Percentiles rank a stretch among this genome's conserved stretches.
phyloP scores from a whole-genome alignment of 208 protist species.

The Porcisia deanei region DNA sequence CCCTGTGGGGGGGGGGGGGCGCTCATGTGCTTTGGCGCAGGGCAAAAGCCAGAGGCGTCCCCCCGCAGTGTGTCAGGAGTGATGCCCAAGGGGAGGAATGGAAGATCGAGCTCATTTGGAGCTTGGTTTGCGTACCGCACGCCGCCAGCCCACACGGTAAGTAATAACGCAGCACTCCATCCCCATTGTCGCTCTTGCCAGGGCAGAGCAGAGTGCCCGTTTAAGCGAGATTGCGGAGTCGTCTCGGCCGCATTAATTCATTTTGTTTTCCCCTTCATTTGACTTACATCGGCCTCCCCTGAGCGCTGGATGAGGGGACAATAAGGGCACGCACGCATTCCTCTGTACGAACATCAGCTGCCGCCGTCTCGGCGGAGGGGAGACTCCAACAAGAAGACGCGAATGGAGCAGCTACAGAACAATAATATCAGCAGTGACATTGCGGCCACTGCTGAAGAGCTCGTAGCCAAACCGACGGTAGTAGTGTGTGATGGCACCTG shows the following conservation, averaged over 20 bases:
- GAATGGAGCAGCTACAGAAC: slow-evolving; percentile 5
- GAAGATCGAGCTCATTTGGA: neutral
- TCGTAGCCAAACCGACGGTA: slow-evolving; percentile 25
- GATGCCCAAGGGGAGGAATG: no score
- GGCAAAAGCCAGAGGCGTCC: neutral
- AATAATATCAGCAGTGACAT: slow-evolving; percentile 31
- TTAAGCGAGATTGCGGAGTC: neutral
- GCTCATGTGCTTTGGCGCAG: neutral
- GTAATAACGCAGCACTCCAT: no score
- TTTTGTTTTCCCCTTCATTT: neutral
- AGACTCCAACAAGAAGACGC: neutral
- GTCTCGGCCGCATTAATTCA: neutral
- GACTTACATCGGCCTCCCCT: no score
- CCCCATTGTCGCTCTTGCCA: neutral
- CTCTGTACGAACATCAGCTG: neutral
- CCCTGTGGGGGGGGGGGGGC: neutral
- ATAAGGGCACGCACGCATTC: no score
- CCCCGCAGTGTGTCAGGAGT: neutral
- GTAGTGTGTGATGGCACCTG: slow-evolving; percentile 7
- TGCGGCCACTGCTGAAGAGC: slow-evolving; percentile 25
- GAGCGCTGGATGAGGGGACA: neutral
- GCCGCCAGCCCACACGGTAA: neutral
- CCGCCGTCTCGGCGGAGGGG: neutral
- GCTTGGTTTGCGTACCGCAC: neutral
- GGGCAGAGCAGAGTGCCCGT: neutral